phyloP scores from a whole-genome alignment of 2,329 filamentous ascomycete species.

The Calonectria leucothoes region DNA sequence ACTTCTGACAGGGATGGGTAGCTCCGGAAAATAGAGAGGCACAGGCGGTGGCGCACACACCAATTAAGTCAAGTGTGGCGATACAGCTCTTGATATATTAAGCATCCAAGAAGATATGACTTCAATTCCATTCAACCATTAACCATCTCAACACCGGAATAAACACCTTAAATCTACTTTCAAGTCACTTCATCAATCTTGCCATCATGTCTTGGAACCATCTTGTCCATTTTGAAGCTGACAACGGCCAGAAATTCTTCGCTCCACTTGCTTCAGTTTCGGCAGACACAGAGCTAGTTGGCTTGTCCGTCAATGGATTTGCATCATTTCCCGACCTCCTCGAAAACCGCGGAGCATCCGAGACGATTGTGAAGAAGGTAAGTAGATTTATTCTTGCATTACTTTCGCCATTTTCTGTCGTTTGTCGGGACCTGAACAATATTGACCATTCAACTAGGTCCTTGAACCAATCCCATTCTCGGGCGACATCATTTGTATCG shows the following conservation, averaged over 20 bases:
- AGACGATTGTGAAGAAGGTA: neutral
- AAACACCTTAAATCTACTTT: no score
- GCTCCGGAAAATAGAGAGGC: no score
- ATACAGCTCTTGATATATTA: neutral
- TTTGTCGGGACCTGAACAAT: no score
- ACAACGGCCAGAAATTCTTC: neutral
- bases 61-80: neutral
- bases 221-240: neutral
- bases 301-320: neutral
- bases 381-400: neutral
- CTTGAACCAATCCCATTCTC: neutral
- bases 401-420: neutral
- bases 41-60: neutral
- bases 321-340: neutral
- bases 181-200: neutral
- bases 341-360: neutral
- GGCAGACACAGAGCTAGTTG: neutral
- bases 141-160: neutral
- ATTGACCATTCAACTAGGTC: neutral
- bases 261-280: neutral
- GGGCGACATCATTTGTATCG: slow-evolving; percentile 1
- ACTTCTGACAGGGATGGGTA: neutral
- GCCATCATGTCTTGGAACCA: neutral
- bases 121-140: neutral
- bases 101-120: neutral